Conservation (phyloP, 164 flowering plant genomes). For the Magnolia changhungtana region DNA sequence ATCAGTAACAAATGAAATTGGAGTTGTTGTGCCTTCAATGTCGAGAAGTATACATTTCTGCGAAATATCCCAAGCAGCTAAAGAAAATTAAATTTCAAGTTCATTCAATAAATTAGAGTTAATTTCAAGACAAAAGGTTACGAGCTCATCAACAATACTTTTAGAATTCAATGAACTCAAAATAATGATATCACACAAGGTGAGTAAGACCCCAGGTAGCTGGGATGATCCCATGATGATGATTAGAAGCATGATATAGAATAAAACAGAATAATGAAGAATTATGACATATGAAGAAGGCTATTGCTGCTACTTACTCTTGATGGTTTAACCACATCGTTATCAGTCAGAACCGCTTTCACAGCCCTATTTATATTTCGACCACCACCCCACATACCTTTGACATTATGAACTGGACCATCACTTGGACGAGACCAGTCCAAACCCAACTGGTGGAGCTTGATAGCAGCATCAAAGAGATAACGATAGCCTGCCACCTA, state of each 20-base stretch:
- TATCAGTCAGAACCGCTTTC: conserved; percentile 30
- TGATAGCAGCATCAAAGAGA: conserved; percentile 94
- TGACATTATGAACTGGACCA: conserved; percentile 42
- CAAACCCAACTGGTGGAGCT: conserved; percentile 75
- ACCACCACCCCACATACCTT: conserved; percentile 21
- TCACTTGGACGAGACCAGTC: conserved; percentile 75
- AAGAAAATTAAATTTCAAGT: not conserved
- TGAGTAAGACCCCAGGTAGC: not conserved
- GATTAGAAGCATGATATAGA: not conserved
- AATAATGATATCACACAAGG: not conserved
- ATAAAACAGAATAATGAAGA: not conserved
- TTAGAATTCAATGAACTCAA: not conserved
- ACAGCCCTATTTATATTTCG: conserved; percentile 16
- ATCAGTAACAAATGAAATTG: conserved; percentile 88
- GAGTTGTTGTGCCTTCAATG: conserved; percentile 98
- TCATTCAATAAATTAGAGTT: not conserved
- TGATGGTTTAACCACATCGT: conserved; percentile 20
- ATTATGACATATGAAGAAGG: not conserved
- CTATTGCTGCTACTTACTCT: conserved; percentile 33
- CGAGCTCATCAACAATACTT: not conserved
- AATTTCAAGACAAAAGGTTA: not conserved
- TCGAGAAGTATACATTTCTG: conserved; percentile 96
- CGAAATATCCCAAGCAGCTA: conserved; percentile 17
- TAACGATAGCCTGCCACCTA: conserved; percentile 97
- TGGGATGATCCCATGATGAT: not conserved